Conservation (phyloP, 495 filamentous ascomycete genomes). For the Pseudoneurospora amorphoporcata region DNA sequence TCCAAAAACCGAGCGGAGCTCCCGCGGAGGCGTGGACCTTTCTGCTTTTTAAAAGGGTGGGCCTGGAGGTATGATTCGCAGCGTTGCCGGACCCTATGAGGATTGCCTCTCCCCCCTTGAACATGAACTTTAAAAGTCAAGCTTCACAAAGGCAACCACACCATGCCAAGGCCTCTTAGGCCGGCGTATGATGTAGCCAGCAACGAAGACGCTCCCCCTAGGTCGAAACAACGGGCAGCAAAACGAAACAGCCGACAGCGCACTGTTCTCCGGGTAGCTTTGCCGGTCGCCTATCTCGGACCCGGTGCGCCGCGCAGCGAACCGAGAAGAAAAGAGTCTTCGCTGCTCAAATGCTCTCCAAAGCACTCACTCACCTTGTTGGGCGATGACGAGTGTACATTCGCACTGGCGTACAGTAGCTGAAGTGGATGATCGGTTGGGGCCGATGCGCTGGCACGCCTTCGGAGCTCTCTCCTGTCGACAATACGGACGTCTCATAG, state of each 20-base stretch:
- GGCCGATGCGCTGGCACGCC: background rate
- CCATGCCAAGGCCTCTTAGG: background rate
- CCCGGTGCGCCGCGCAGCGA: background rate
- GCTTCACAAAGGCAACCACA: background rate
- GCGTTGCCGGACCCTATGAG: background rate
- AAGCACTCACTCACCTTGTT: background rate
- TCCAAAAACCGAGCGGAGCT: background rate
- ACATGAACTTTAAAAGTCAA: background rate
- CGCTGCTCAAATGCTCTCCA: background rate
- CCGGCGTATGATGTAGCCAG: background rate
- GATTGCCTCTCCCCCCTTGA: background rate
- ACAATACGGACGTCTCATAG: background rate
- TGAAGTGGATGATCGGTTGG: background rate
- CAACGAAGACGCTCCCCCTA: background rate
- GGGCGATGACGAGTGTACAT: background rate
- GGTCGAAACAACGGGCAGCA: background rate
- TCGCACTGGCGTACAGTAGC: background rate
- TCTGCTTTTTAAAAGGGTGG: background rate
- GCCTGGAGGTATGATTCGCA: background rate
- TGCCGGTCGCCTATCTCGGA: background rate
- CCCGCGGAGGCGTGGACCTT: background rate
- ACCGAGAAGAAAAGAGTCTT: background rate
- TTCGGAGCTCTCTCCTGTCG: background rate
- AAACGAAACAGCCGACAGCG: background rate
- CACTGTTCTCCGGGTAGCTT: background rate